These are phyloP conservation scores for Stephanodiscus minutulus DNA, from an alignment of 108 stramenopile genomes.

Conservation along the genomic window DNA sequence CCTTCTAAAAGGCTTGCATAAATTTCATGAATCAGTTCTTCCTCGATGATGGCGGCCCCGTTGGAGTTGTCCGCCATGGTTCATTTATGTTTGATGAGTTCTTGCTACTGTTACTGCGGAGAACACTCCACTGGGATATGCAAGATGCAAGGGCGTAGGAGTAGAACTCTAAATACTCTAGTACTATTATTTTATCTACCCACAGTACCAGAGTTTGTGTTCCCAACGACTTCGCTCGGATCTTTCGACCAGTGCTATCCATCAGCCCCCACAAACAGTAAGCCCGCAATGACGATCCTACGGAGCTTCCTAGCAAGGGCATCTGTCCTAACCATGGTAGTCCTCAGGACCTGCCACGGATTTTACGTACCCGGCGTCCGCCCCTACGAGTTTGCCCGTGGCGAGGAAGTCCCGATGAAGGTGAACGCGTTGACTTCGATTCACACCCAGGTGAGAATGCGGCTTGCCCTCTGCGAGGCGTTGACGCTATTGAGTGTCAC, in stretches of 20 bases:
- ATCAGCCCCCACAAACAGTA: neutral
- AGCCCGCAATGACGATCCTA: constrained; percentile 23
- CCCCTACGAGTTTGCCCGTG: constrained; percentile 68
- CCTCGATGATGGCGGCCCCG: constrained; percentile 13
- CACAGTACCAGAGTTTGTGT: no score
- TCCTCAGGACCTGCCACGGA: constrained; percentile 29
- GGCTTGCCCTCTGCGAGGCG: neutral
- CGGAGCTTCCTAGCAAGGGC: constrained; percentile 32
- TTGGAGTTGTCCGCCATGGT: neutral
- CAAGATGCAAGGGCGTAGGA: no score
- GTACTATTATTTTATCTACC: no score
- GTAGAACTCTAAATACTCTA: no score
- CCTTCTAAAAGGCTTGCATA: constrained; percentile 6
- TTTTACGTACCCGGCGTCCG: constrained; percentile 92
- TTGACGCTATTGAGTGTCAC: neutral
- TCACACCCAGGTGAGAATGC: constrained; percentile 73
- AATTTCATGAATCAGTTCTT: constrained; percentile 16
- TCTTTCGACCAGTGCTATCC: no score
- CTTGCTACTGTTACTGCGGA: no score
- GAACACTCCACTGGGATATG: no score
- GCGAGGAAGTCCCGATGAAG: constrained; percentile 81
- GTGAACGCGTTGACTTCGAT: constrained; percentile 89
- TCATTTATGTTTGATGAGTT: neutral
- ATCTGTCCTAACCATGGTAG: constrained; percentile 20
- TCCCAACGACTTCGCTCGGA: no score